These are phyloP conservation scores for Phoenix roebelenii DNA, from an alignment of 176 grass and related monocot genomes.

Conservation along the genomic window DNA sequence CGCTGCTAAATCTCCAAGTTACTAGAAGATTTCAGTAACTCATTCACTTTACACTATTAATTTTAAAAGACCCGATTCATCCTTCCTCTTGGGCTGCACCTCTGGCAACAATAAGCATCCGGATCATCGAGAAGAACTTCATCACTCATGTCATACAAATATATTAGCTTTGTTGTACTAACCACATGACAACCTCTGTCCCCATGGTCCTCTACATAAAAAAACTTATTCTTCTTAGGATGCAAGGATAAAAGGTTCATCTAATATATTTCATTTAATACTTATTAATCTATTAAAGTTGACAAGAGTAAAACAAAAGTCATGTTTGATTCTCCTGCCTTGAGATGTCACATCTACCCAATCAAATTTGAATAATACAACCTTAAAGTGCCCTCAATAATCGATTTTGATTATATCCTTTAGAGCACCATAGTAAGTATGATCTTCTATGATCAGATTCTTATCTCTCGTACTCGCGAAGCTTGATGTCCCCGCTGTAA, in stretches of 20 bases:
- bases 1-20: too few relatives aligned
- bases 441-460: background rate
- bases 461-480: slow-evolving; percentile 6
- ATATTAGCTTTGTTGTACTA: too few relatives aligned
- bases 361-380: slow-evolving; percentile 4
- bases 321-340: background rate
- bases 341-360: background rate
- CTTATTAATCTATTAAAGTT: slow-evolving; percentile 9
- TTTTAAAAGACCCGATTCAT: too few relatives aligned
- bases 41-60: too few relatives aligned
- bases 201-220: too few relatives aligned
- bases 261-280: background rate
- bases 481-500: background rate
- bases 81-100: too few relatives aligned
- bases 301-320: slow-evolving; percentile 2
- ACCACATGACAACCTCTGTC: too few relatives aligned
- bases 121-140: too few relatives aligned
- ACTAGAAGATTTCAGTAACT: too few relatives aligned
- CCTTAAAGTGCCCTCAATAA: background rate
- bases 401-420: background rate
- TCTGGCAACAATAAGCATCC: too few relatives aligned
- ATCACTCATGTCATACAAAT: too few relatives aligned
- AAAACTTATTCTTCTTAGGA: background rate
- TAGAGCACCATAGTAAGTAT: background rate
- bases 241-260: slow-evolving; percentile 22